These are phyloP conservation scores for Ascochyta pisi DNA, from an alignment of 2,329 filamentous ascomycete species.

Conservation along the genomic window DNA sequence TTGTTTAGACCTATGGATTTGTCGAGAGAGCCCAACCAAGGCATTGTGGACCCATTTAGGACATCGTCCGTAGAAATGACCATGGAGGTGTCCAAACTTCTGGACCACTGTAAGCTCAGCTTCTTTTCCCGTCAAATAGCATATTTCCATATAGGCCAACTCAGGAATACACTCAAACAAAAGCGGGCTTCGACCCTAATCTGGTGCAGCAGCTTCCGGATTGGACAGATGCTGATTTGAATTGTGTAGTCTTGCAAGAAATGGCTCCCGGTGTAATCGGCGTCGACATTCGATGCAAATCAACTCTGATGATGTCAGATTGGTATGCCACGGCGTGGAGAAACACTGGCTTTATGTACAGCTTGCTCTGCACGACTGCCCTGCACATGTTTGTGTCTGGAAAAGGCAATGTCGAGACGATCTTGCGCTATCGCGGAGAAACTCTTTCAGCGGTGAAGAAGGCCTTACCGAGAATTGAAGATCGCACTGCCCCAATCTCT, in stretches of 20 bases:
- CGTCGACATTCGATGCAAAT: constrained; percentile 46
- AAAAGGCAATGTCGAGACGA: constrained; percentile 38
- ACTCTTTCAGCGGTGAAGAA: constrained; percentile 45
- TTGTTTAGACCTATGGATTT: constrained; percentile 27
- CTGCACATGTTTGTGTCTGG: constrained; percentile 45
- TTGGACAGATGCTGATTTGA: constrained; percentile 25
- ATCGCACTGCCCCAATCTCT: constrained; percentile 35
- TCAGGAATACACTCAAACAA: too few species aligned
- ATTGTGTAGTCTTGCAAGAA: constrained; percentile 37
- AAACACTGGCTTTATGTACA: constrained; percentile 49
- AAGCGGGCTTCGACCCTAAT: background rate
- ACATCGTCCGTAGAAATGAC: constrained; percentile 38
- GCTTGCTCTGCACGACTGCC: constrained; percentile 45
- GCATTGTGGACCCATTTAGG: constrained; percentile 44
- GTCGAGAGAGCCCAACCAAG: constrained; percentile 33
- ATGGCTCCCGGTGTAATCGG: constrained; percentile 48
- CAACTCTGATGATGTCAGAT: constrained; percentile 44
- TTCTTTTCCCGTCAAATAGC: background rate
- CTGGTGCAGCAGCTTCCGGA: background rate
- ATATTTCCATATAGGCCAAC: background rate
- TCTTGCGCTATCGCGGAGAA: constrained; percentile 43
- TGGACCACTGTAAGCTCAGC: constrained; percentile 45
- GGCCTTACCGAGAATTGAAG: constrained; percentile 34
- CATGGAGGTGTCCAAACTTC: constrained; percentile 37
- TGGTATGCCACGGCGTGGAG: constrained; percentile 47